Evolutionary conservation across 2,329 filamentous ascomycete species (phyloP), one percentile per base, ranked within the genome.

Genomic region (Alternaria ventricosa): DNA sequence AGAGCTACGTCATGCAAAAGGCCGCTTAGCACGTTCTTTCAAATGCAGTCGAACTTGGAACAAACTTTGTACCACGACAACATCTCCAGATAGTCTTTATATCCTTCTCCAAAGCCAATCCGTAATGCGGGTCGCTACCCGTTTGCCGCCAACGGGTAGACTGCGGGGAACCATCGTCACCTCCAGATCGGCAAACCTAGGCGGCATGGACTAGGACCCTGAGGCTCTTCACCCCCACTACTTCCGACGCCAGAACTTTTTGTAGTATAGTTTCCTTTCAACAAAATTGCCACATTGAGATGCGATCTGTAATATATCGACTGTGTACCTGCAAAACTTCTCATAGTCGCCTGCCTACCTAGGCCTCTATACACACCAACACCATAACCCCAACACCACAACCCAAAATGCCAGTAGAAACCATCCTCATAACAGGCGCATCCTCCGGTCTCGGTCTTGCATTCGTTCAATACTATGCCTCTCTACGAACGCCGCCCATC

Each of bases 351-450:
- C 28, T 23, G 23, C 23, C 23, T 23, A 23, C 23, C 23, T 23
- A 4, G 6, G 23, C 23, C 23, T 23, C 23, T 23, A 5, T 5
- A 23, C 23, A 30, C 28, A 30, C 28, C 28, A 30, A 30, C 28
- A 5, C 27, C 5, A 5, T 6, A 30, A 30, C n/a, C n/a, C n/a
- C n/a, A 43, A 43, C 28, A 20, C 20, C 13, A 11, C 15, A 57
- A 13, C n/a, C 20, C 20, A 13, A 12, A 49, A 23, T 20, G 20
- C 18, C 23, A 1, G 3, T n/a, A 23, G 11, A 63, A 54, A 97
- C 93, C 6, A 85, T 98, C 63, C 82, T 98, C 61, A 88, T 99
- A 72, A 98, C 96, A n/a, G 95, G 96, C 62, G 94, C 95, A 36
- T 96, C 92, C 5, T 96, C 93, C 36, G 96, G 96, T 67, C 97